Conservation (phyloP, 2,329 filamentous ascomycete genomes). For the Dryadomyces quercivorus region DNA sequence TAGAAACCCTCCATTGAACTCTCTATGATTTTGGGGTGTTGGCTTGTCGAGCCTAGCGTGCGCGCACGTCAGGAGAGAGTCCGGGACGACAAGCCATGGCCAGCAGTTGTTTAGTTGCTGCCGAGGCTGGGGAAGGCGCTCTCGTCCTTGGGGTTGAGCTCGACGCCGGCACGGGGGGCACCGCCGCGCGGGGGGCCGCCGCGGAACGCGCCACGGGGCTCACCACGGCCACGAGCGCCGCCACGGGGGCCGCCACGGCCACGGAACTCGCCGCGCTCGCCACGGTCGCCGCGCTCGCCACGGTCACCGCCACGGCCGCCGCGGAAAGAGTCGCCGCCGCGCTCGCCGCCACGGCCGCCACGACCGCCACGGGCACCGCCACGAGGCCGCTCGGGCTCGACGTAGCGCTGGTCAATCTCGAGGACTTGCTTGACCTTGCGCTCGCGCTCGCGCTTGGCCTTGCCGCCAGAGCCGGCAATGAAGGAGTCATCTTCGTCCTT, state of each 20-base stretch:
- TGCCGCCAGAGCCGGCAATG: constrained; percentile 61
- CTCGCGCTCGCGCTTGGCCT: constrained; percentile 75
- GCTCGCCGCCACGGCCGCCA: constrained; percentile 31
- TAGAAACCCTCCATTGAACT: too few relatives aligned
- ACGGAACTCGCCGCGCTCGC: constrained; percentile 21
- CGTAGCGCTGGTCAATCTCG: constrained; percentile 76
- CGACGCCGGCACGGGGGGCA: constrained; percentile 29
- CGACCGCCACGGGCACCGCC: constrained; percentile 39
- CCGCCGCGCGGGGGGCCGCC: constrained; percentile 26
- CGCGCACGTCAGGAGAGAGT: too few relatives aligned
- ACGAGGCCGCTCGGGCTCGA: constrained; percentile 54
- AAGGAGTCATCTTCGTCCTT: constrained; percentile 63
- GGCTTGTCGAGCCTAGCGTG: too few relatives aligned
- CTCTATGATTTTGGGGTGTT: too few relatives aligned
- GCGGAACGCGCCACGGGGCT: constrained; percentile 21
- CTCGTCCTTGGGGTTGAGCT: constrained; percentile 46
- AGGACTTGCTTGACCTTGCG: constrained; percentile 84
- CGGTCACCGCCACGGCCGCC: constrained; percentile 27
- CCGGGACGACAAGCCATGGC: too few relatives aligned
- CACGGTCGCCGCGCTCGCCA: constrained; percentile 30
- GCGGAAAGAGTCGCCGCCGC: constrained; percentile 27
- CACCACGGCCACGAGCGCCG: constrained; percentile 28
- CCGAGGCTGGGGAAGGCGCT: constrained; percentile 50
- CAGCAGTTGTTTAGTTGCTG: constrained; percentile 17
- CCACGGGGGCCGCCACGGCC: constrained; percentile 21